These are phyloP conservation scores for Lupinus albus DNA, from an alignment of 306 rosid genomes.

Conservation along the genomic window DNA sequence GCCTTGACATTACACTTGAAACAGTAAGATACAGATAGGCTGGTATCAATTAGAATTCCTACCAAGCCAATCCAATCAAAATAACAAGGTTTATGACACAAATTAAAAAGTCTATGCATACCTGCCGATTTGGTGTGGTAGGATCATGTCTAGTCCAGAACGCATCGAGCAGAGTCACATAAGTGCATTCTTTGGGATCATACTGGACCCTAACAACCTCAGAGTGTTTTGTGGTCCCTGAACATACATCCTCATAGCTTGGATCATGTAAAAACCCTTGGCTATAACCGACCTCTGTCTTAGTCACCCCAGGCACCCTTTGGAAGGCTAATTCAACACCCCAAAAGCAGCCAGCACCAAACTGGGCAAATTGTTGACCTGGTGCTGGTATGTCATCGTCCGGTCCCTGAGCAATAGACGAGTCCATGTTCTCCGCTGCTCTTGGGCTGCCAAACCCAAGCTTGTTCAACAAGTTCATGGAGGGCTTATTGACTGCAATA, in stretches of 20 bases:
- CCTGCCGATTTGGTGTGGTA: slow-evolving; percentile 88
- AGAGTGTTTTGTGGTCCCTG: slow-evolving; percentile 64
- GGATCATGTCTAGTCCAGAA: slow-evolving; percentile 89
- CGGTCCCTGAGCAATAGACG: slow-evolving; percentile 69
- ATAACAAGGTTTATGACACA: slow-evolving; percentile 1
- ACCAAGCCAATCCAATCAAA: slow-evolving; percentile 19
- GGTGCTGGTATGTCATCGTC: slow-evolving; percentile 80
- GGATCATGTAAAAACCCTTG: slow-evolving; percentile 78
- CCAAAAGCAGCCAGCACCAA: slow-evolving; percentile 98
- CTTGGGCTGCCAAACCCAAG: slow-evolving; percentile 68
- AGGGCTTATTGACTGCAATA: slow-evolving; percentile 44
- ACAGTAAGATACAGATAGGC: not conserved
- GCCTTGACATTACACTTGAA: slow-evolving; percentile 15
- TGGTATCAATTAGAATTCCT: not conserved
- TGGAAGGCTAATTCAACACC: slow-evolving; percentile 89
- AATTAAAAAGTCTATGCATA: slow-evolving; percentile 12
- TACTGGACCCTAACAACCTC: slow-evolving; percentile 88
- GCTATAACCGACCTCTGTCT: slow-evolving; percentile 84
- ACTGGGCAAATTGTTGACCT: slow-evolving; percentile 77
- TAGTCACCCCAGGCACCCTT: slow-evolving; percentile 72
- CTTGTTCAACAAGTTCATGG: slow-evolving; percentile 74
- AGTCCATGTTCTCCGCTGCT: slow-evolving; percentile 51
- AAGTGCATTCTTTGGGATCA: slow-evolving; percentile 73
- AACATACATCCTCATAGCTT: slow-evolving; percentile 68
- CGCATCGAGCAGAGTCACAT: slow-evolving; percentile 60